Conservation (phyloP, 2,329 filamentous ascomycete species). For the Rutstroemia sp. region DNA sequence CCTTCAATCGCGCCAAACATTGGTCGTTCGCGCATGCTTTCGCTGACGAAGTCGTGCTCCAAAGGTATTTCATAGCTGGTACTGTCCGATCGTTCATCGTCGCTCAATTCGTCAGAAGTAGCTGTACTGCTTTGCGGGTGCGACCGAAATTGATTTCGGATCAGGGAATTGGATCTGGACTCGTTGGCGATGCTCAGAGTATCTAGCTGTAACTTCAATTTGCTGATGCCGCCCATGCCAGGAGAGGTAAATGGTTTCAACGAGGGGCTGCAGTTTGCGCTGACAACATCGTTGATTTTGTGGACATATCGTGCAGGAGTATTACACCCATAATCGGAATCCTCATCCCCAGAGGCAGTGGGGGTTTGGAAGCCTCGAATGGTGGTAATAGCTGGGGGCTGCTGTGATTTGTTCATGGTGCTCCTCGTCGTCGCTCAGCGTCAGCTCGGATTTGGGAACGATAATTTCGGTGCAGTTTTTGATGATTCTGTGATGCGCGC, state of each 20-base stretch:
- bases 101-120: conserved; percentile 39
- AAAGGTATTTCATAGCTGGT: conserved; percentile 81
- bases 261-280: conserved; percentile 53
- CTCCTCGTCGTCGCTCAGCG: conserved; percentile 30
- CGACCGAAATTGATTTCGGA: conserved; percentile 49
- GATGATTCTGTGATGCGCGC: conserved; percentile 25
- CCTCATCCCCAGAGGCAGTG: conserved; percentile 44
- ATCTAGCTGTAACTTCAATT: conserved; percentile 74
- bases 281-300: conserved; percentile 37
- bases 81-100: conserved; percentile 59
- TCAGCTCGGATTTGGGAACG: conserved; percentile 29
- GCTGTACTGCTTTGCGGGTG: conserved; percentile 42
- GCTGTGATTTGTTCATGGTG: conserved; percentile 17
- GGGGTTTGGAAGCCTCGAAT: conserved; percentile 30
- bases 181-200: conserved; percentile 58
- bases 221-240: conserved; percentile 67
- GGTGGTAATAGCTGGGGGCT: conserved; percentile 24
- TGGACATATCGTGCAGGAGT: conserved; percentile 30
- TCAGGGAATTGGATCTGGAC: conserved; percentile 48
- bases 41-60: conserved; percentile 77
- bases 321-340: conserved; percentile 41
- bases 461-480: conserved; percentile 29
- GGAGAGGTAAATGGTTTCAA: conserved; percentile 41
- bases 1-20: conserved; percentile 43
- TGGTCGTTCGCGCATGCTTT: conserved; percentile 39